A percentile compares a stretch with the other conserved stretches of the same genome.
These are phyloP conservation scores for Echria macrotheca DNA, from an alignment of 495 filamentous ascomycete species.

Conservation along the genomic window DNA sequence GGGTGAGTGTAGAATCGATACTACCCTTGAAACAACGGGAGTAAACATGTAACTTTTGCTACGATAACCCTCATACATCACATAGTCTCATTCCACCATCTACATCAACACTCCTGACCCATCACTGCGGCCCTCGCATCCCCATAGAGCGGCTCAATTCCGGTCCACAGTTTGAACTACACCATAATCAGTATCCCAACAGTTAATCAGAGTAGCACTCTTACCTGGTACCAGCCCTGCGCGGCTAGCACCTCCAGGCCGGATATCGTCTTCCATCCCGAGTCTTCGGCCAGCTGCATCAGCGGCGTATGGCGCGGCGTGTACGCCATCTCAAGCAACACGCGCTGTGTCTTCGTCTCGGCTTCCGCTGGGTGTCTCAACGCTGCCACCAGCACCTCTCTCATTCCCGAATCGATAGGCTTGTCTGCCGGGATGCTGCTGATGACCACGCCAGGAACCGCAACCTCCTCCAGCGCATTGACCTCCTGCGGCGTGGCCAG, in stretches of 20 bases:
- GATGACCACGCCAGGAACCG: conserved; percentile 66
- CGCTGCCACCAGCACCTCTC: conserved; percentile 57
- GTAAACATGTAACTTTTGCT: too few relatives aligned
- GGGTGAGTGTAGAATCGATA: too few relatives aligned
- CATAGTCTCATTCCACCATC: too few relatives aligned
- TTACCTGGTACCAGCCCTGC: conserved; percentile 72
- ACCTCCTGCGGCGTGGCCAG: conserved; percentile 51
- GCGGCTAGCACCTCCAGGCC: conserved; percentile 87
- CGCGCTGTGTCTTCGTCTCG: conserved; percentile 40
- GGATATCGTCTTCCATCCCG: conserved; percentile 80
- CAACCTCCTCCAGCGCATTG: conserved; percentile 32
- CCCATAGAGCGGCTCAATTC: conserved; percentile 62
- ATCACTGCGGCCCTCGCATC: conserved; percentile 54
- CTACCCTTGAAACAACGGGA: too few relatives aligned
- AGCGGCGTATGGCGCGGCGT: conserved; percentile 76
- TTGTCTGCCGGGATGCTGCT: conserved; percentile 88
- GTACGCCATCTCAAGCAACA: conserved; percentile 95
- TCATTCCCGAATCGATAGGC: conserved; percentile 69
- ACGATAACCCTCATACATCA: too few relatives aligned
- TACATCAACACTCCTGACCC: conserved; percentile 25
- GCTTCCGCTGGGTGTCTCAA: conserved; percentile 46
- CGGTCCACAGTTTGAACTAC: conserved; percentile 74
- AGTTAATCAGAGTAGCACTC: conserved; percentile 15
- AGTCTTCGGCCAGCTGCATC: conserved; percentile 76
- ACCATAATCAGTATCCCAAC: not conserved